These are phyloP conservation scores for Guyanaporus albipodus DNA, from an alignment of 768 basidiomycete species.

Conservation along the genomic window DNA sequence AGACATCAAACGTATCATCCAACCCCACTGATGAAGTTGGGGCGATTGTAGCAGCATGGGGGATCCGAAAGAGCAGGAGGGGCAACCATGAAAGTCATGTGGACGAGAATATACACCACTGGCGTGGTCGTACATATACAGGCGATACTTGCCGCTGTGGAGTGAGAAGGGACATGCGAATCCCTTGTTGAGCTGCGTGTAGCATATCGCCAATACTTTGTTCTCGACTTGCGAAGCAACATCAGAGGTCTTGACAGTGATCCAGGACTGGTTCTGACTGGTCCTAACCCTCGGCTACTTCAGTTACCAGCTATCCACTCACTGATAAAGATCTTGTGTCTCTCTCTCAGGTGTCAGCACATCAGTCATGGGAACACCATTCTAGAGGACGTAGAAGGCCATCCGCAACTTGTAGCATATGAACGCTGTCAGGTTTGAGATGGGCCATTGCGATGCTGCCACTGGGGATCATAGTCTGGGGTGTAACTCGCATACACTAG, in stretches of 20 bases:
- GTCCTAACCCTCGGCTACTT: too few species aligned
- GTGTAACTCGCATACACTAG: too few species aligned
- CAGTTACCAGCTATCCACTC: too few species aligned
- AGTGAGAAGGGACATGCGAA: neutral
- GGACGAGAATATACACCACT: neutral
- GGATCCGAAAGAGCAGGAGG: neutral
- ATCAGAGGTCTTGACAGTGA: too few species aligned
- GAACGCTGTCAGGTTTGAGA: neutral
- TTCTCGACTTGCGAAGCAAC: too few species aligned
- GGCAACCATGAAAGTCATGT: neutral
- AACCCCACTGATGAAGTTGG: neutral
- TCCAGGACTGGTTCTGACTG: too few species aligned
- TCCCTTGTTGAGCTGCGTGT: too few species aligned
- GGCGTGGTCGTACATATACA: conserved; percentile 1
- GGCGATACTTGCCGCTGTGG: neutral
- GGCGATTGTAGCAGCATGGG: neutral
- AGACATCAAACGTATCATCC: neutral
- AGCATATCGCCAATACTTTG: too few species aligned
- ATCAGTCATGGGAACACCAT: neutral
- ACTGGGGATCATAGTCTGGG: neutral
- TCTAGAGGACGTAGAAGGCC: neutral
- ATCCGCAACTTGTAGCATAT: neutral
- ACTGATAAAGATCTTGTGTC: too few species aligned
- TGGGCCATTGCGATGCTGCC: neutral
- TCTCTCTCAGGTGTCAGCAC: neutral